Evolutionary conservation across 176 grass and related monocot species (phyloP).

Genomic region (Oryza australiensis): DNA sequence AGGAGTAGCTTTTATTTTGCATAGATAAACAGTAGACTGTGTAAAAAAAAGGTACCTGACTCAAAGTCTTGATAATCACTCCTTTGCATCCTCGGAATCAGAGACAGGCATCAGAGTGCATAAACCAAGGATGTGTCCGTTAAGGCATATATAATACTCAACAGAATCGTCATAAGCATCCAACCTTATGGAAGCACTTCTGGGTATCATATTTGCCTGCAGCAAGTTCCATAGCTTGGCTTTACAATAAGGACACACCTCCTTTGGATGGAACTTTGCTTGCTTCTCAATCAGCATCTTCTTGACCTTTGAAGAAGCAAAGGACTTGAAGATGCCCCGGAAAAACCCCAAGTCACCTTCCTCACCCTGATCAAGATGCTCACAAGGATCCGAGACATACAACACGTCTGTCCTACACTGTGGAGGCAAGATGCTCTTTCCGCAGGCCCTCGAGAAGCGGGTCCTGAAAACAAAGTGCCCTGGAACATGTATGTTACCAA

Average conservation of each 20-base stretch:
- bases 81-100: slow-evolving; percentile 61
- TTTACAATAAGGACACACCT: slow-evolving; percentile 83
- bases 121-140: slow-evolving; percentile 71
- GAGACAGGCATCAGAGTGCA: slow-evolving; percentile 69
- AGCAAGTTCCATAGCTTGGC: slow-evolving; percentile 81
- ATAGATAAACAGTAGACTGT: background rate
- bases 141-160: slow-evolving; percentile 82
- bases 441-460: slow-evolving; percentile 67
- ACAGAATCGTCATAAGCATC: slow-evolving; percentile 65
- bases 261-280: slow-evolving; percentile 61
- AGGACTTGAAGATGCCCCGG: slow-evolving; percentile 75
- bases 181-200: slow-evolving; percentile 44
- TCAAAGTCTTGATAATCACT: slow-evolving; percentile 44
- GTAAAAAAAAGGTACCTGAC: slow-evolving; percentile 40
- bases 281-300: slow-evolving; percentile 77
- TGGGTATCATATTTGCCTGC: slow-evolving; percentile 71
- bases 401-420: slow-evolving; percentile 68
- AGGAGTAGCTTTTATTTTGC: background rate
- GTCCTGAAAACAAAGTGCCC: slow-evolving; percentile 73
- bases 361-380: slow-evolving; percentile 79
- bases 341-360: slow-evolving; percentile 86
- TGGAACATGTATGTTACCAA: slow-evolving; percentile 41
- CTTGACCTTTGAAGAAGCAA: slow-evolving; percentile 65
- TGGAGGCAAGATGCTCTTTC: slow-evolving; percentile 61
- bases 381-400: slow-evolving; percentile 79